Evolutionary conservation across 306 rosid genomes (phyloP), one percentile per base, ranked within the genome.

Genomic region (Luffa acutangula): DNA sequence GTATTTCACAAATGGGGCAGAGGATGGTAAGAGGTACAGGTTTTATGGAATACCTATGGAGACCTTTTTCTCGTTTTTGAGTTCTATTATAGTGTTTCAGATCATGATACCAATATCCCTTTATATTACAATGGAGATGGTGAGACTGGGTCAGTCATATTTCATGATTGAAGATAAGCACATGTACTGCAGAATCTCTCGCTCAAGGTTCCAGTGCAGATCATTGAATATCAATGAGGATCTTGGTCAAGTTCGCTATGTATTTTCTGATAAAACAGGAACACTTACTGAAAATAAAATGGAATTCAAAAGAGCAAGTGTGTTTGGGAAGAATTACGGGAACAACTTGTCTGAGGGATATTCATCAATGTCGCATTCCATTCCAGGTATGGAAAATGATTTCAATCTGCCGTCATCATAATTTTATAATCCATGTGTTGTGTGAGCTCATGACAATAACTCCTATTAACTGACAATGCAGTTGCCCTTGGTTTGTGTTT

Each of bases 21-120:
- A 87, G 12, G 77, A 87, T 74, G 86, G 89, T 62, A 87, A 85
- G 83, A 87, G 63, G 79, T 91, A 88, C 64, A 90, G 87, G 76
- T 96, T 86, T 82, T 93, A 93, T 88, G 98, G 98, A 79, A 87
- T 91, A 76, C 94, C 94, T 1, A 84, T 91, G 97, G 99, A 96
- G 77, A 87, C 88, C 5, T 89, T 96, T 87, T 91, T 96, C 88
- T 90, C 99, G 80, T 96, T 96, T 80, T 84, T 96, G 91, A 96
- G 97, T 85, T 93, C 99, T 77, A 76, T 96, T 56, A 96, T 96
- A 72, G 98, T 96, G 85, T 96, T 96, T 82, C 99, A 96, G 94
- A 96, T 96, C 46, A 96, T 96, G 99, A 96, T 96, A 86, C 99
- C 99, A 6, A 96, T 96, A 84, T 93, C 99, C 70, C 97, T 96